Evolutionary conservation across 2,329 filamentous ascomycete genomes (phyloP), one percentile per base, ranked within the genome.

Genomic region (Macroventuria anomochaeta): DNA sequence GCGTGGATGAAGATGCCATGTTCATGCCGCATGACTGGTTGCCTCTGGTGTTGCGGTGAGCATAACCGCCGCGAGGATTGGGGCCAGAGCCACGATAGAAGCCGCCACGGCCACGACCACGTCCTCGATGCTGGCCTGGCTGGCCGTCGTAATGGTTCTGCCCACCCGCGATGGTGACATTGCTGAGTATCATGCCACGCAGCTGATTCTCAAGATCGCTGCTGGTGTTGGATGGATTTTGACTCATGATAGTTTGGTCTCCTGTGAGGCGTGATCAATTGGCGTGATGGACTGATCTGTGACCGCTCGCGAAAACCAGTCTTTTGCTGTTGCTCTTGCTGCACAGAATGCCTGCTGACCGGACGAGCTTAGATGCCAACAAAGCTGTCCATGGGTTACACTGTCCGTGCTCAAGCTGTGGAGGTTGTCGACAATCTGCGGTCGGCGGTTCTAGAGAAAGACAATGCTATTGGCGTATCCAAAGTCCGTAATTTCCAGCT

Each of bases 141-240:
- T 62, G 62, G 17, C n/a, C 33, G 23, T 59, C 51, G 49, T 59
- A 56, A 53, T 66, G 52, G 53, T 57, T 38, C 32, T 62, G 59
- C 12, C 44, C 42, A 37, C 51, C 38, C n/a, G 58, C 46, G 7
- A 72, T 66, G 20, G 70, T 72, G 41, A 76, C 74, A 65, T 85
- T 84, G 57, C 76, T 80, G 42, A 89, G 76, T 25, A 87, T 87
- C 70, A 89, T 80, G 54, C 76, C 79, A 38, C 85, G 81, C 32
- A 89, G 73, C 46, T 81, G 83, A 42, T 82, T 78, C 65, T 89
- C 86, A 41, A 75, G 58, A 20, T 55, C 64, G 23, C 31, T 55
- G 17, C 31, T 55, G 17, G 50, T 46, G 18, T 55, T 40, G 40
- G 55, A 25, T 25, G 57, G 37, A 41, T 46, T 28, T 25, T 48